Evolutionary conservation across 2,329 filamentous ascomycete species (phyloP).

Genomic region (Ascocoryne sarcoides): DNA sequence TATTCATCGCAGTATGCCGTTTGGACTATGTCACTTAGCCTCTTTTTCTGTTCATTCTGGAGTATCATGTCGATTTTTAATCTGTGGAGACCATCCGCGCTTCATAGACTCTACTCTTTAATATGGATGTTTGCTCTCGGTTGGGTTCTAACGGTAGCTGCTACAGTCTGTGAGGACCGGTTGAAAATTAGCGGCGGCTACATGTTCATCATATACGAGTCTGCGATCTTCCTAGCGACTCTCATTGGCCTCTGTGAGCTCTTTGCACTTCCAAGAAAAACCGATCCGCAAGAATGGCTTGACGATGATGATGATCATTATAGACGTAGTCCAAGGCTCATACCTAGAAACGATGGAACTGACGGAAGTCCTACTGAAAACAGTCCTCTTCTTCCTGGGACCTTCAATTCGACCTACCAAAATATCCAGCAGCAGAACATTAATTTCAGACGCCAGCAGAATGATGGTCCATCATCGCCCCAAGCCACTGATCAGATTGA

Average conservation of each 20-base stretch:
- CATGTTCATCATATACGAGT: constrained; percentile 71
- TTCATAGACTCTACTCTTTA: constrained; percentile 72
- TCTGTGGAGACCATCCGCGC: constrained; percentile 72
- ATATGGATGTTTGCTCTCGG: constrained; percentile 75
- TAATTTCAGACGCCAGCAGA: too few species aligned
- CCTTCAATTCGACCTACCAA: constrained; percentile 43
- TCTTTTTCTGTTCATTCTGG: constrained; percentile 78
- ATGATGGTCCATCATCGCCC: background rate
- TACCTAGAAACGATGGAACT: background rate
- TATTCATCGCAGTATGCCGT: constrained; percentile 84
- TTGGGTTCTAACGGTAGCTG: constrained; percentile 63
- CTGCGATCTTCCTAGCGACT: constrained; percentile 63
- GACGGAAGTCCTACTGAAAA: constrained; percentile 36
- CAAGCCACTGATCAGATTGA: constrained; percentile 12
- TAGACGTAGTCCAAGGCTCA: constrained; percentile 9
- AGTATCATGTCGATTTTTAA: constrained; percentile 71
- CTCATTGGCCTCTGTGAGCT: constrained; percentile 72
- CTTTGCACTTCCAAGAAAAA: constrained; percentile 65
- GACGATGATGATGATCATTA: background rate
- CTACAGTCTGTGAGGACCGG: constrained; percentile 69
- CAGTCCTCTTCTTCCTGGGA: constrained; percentile 43
- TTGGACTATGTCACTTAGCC: constrained; percentile 77
- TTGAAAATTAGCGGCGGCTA: constrained; percentile 69
- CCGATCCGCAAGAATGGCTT: constrained; percentile 32
- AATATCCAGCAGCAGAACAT: background rate